A percentile compares a stretch with the other conserved stretches of the same genome.
Evolutionary conservation across 2,329 filamentous ascomycete species (phyloP).

Genomic region (Colletotrichum ledebouriae): DNA sequence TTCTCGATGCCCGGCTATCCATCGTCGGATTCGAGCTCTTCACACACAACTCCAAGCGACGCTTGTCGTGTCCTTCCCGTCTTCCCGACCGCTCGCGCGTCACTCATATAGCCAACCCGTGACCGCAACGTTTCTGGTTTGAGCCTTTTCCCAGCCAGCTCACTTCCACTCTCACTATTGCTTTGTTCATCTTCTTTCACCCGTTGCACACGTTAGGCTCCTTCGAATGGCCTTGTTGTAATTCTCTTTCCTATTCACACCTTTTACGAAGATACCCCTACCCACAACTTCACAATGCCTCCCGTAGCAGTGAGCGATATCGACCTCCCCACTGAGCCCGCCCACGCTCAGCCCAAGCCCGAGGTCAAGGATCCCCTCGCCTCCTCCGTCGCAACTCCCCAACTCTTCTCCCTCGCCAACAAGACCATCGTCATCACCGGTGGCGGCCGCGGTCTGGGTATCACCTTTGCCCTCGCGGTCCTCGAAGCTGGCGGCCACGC

Average conservation of each 20-base stretch:
- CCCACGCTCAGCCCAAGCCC: conserved; percentile 45
- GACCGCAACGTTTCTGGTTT: conserved; percentile 19
- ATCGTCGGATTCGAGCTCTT: conserved; percentile 5
- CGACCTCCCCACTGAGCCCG: conserved; percentile 46
- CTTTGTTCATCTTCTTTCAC: neutral
- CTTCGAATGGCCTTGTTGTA: conserved; percentile 9
- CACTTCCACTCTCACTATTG: conserved; percentile 2
- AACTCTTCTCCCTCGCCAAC: conserved; percentile 60
- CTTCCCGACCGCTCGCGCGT: conserved; percentile 6
- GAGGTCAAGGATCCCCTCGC: conserved; percentile 51
- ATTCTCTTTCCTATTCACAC: neutral
- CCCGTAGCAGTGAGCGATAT: conserved; percentile 49
- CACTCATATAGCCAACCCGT: conserved; percentile 28
- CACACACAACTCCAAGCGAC: conserved; percentile 39
- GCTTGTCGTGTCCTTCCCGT: conserved; percentile 11
- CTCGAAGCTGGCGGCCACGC: conserved; percentile 64
- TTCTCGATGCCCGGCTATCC: neutral
- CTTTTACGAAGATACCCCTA: conserved; percentile 16
- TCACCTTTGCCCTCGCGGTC: conserved; percentile 62
- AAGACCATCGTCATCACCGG: conserved; percentile 64
- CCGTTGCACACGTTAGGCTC: neutral
- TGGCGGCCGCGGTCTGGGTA: conserved; percentile 64
- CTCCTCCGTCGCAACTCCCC: conserved; percentile 46
- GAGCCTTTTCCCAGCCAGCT: neutral
- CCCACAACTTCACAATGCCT: conserved; percentile 21